Evolutionary conservation across 352 stramenopile genomes (phyloP), one percentile per base, ranked within the genome.

Genomic region (Halophytophthora batemanensis): DNA sequence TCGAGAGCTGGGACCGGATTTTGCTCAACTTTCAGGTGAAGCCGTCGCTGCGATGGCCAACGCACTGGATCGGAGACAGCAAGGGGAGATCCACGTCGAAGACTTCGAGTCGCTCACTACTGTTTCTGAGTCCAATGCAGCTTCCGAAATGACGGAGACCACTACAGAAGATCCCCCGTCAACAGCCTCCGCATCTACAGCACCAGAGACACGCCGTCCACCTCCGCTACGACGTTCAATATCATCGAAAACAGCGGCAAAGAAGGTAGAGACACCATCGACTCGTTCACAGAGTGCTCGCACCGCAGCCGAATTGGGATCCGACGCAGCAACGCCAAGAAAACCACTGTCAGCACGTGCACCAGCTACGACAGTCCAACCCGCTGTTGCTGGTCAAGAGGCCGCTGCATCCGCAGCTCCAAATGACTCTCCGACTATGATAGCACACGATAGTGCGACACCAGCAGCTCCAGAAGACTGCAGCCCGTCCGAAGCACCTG

Each of bases 61-160:
- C 10, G 61, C 45, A 3, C 54, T 88, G 0, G 77, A 83, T 17
- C 28, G 31, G 11, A 60, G 64, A 2, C 55, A 74, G 13, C 51
- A 52, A 25, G 58, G 66, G 8, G 31, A 45, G 19, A 67, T 88
- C 43, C 52, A 47, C 11, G 44, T 82, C 1, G 49, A 74, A 28
- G 77, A 86, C 28, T 66, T 87, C 15, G 45, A 59, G 15, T 40
- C 50, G 2, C 72, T 87, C 21, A 48, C 74, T 2, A 36, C 45
- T 25, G 41, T 14, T 13, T 4, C 38, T 36, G 6, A 14, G 19
- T 1, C 38, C 5, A 46, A 33, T 49, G 15, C 44, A 34, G 8
- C 3, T 3, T 21, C 12, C 21, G 10, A 12, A 14, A 19, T 17
- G 17, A 31, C 19, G 11, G 18, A 48, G 8, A 56, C 51, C 13